Evolutionary conservation across 2,329 filamentous ascomycete species (phyloP), one percentile per base, ranked within the genome.

Genomic region (Scedosporium aurantiacum): DNA sequence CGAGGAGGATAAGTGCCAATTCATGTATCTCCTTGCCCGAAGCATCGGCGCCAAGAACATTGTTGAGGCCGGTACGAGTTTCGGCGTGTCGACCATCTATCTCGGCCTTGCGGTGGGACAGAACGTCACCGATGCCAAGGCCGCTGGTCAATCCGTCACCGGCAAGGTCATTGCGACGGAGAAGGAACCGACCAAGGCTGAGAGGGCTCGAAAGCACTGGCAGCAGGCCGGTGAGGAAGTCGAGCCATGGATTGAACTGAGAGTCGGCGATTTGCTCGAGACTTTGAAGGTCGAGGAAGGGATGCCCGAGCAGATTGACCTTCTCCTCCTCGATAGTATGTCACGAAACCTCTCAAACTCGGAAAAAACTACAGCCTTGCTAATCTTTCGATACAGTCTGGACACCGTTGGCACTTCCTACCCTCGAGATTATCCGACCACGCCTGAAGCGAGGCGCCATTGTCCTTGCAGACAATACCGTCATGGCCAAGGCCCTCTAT

Each of bases 81-180:
- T 83, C 62, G 84, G 84, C 2, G 77, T 87, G 1, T 83, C 79
- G 61, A 86, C 83, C 0, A 83, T 86, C 54, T 87, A 85, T 63
- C 75, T 86, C 1, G 82, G 83, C 0, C 72, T 86, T 2, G 84
- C 82, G 0, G 80, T 82, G 0, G 75, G 74, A 0, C 74, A 80
- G 61, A 84, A 81, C 62, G 73, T 72, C 0, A 66, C 65, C 1
- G 41, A 62, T 14, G 47, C 61, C 25, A 58, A 54, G 45, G 56
- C 56, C 21, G 59, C 32, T 8, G 32, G 32, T 3, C 27, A 47
- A n/a, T 14, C 50, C 5, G 50, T 45, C 7, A 60, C 27, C 3
- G 60, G 58, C 16, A 61, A 57, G 45, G 82, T 87, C 0, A 80
- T 86, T 66, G 83, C 78, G 0, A 87, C 84, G 0, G 84, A 87